Base-by-base conservation (phyloP, 106 monocot genomes). In the Dendrobium nobile region DNA sequence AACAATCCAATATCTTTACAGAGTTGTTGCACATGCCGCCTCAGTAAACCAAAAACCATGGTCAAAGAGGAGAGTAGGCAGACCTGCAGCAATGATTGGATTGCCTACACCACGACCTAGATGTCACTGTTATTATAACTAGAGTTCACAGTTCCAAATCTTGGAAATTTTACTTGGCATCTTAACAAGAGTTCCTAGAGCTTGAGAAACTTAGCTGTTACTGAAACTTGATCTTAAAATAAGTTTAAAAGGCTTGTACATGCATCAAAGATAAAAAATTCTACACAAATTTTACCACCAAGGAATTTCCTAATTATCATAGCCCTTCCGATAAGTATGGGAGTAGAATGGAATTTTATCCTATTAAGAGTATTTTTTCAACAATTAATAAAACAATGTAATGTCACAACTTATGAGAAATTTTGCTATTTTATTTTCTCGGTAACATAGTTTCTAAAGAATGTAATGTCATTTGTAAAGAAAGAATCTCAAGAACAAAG, bases 191-290 rank as follows among this genome's bases (percentile, higher is more conserved):
- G 26, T 33, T 33, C 72, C 4, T 72, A 15, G 27, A 72, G 37
- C 72, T 72, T 15, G 33, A 16, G 16, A 40, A 28, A 72, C 72
- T 37, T 40, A 2, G 3, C 40, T 37, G 33, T 5, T 72, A 27
- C 15, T 72, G 40, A 72, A 40, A 72, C 40, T 72, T 72, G 33
- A 72, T 40, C 33, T 72, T 33, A 72, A 72, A 72, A 72, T n/a
- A 9, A 72, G 37, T 15, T 72, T 26, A 72, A 72, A 44, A 74
- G 1, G n/a, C 2, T 6, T 44, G 41, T 73, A 17, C 13, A 73
- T 40, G 27, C 26, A 68, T 68, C 17, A 73, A 42, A 73, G 41
- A 73, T 7, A 73, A 4, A 73, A 19, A 74, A 8, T 44, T 74
- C 40, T 7, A 18, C 28, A 43, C 40, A 72, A 37, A 72, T 16